These are phyloP conservation scores for Populus tremula DNA, from an alignment of 345 rosid genomes.

Conservation along the genomic window DNA sequence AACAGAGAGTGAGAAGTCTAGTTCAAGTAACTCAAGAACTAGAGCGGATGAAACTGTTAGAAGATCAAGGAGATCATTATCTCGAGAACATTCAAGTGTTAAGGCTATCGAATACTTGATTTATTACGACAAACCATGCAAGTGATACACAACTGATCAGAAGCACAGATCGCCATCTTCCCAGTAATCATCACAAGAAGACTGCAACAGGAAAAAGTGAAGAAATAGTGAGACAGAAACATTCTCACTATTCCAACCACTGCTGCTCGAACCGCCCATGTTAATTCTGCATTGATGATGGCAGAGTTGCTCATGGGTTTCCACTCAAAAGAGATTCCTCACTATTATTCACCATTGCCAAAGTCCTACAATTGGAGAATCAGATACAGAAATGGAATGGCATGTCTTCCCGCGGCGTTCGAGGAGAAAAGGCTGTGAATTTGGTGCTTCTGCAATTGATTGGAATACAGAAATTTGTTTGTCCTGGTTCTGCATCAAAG, in stretches of 20 bases:
- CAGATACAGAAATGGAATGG: slow-evolving; percentile 1
- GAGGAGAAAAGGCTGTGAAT: slow-evolving; percentile 29
- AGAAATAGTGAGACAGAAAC: background rate
- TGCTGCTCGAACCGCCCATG: no score
- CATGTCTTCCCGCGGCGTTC: slow-evolving; percentile 6
- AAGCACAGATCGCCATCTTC: slow-evolving; percentile 4
- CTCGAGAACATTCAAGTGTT: slow-evolving; percentile 27
- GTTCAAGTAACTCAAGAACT: slow-evolving; percentile 18
- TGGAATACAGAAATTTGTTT: background rate
- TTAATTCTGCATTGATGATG: background rate
- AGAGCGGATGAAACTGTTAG: slow-evolving; percentile 16
- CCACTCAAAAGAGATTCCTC: background rate
- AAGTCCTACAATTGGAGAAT: background rate
- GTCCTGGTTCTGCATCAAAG: background rate
- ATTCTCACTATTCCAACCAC: no score
- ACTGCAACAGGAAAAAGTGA: background rate
- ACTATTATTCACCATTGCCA: background rate
- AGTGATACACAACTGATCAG: slow-evolving; percentile 11
- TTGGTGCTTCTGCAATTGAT: slow-evolving; percentile 7
- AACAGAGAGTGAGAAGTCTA: slow-evolving; percentile 21
- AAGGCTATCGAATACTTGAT: slow-evolving; percentile 30
- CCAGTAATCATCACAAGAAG: slow-evolving; percentile 23
- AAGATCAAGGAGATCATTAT: slow-evolving; percentile 34
- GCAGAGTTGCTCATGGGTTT: slow-evolving; percentile 8
- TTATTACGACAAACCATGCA: slow-evolving; percentile 36